phyloP scores from a whole-genome alignment of 2,329 filamentous ascomycete genomes.

The Daldinia sp. region DNA sequence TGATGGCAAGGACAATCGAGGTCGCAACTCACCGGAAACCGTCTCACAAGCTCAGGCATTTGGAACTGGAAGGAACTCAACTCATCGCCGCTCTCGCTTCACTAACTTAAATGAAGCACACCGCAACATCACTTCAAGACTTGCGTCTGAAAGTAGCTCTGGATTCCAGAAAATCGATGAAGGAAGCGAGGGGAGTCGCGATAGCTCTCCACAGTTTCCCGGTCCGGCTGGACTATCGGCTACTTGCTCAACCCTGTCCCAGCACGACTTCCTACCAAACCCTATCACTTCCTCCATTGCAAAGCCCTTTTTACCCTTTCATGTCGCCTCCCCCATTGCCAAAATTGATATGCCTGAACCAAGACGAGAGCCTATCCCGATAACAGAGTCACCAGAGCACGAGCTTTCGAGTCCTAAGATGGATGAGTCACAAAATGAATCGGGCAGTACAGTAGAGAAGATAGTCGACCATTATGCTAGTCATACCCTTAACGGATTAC shows the following conservation, averaged over 20 bases:
- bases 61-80: constrained; percentile 36
- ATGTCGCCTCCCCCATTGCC: neutral
- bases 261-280: neutral
- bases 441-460: constrained; percentile 51
- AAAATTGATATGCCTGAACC: neutral
- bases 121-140: constrained; percentile 52
- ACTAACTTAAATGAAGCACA: constrained; percentile 56
- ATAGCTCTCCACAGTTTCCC: neutral
- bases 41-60: neutral
- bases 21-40: neutral
- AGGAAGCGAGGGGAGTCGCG: neutral
- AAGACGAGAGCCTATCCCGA: neutral
- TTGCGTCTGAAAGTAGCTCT: constrained; percentile 18
- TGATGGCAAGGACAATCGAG: constrained; percentile 21
- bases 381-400: neutral
- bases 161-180: constrained; percentile 38
- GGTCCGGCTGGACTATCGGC: neutral
- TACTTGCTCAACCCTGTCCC: neutral
- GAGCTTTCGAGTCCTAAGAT: neutral
- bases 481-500: neutral
- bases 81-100: constrained; percentile 54
- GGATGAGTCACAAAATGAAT: constrained; percentile 38
- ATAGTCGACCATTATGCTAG: constrained; percentile 51
- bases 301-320: neutral
- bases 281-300: neutral